These are phyloP conservation scores for Phytopythium mirpurense DNA, from an alignment of 352 stramenopile species.

Conservation along the genomic window DNA sequence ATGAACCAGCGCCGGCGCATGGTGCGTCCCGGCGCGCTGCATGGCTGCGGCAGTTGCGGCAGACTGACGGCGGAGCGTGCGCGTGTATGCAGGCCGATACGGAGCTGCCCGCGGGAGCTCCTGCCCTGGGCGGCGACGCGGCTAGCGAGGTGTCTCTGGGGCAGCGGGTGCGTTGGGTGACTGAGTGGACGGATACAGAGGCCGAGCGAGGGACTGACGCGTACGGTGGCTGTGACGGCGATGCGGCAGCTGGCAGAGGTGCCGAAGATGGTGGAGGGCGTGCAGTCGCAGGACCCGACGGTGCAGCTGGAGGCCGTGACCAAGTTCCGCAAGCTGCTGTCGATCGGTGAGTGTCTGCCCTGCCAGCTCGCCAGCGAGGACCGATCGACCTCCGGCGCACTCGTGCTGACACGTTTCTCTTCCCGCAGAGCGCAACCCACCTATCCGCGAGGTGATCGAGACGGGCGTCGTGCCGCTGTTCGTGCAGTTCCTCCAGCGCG, in stretches of 20 bases:
- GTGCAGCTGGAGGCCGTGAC: constrained; percentile 96
- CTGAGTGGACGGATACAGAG: too few species aligned
- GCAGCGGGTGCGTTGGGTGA: constrained; percentile 48
- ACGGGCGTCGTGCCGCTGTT: constrained; percentile 97
- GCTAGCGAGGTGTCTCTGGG: constrained; percentile 44
- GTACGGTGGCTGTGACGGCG: not conserved
- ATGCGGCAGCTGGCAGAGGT: constrained; percentile 89
- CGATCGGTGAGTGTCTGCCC: constrained; percentile 80
- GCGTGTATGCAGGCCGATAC: constrained; percentile 11
- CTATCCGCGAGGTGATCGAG: constrained; percentile 99
- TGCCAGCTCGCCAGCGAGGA: too few species aligned
- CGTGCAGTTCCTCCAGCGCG: constrained; percentile 96
- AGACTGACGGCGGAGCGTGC: not conserved
- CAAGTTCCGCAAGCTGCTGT: constrained; percentile 98
- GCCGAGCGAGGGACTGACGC: constrained; percentile 12
- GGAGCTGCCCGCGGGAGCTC: constrained; percentile 17
- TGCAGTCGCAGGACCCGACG: constrained; percentile 89
- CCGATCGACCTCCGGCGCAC: too few species aligned
- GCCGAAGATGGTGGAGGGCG: constrained; percentile 91
- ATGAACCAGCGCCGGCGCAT: constrained; percentile 76
- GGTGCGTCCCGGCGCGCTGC: constrained; percentile 25
- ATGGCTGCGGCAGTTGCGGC: too few species aligned
- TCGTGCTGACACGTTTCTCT: not conserved
- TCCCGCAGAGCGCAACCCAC: constrained; percentile 93
- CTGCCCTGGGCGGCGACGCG: constrained; percentile 24